Evolutionary conservation across 768 basidiomycete species (phyloP).

Genomic region (Termitomyces sp.): DNA sequence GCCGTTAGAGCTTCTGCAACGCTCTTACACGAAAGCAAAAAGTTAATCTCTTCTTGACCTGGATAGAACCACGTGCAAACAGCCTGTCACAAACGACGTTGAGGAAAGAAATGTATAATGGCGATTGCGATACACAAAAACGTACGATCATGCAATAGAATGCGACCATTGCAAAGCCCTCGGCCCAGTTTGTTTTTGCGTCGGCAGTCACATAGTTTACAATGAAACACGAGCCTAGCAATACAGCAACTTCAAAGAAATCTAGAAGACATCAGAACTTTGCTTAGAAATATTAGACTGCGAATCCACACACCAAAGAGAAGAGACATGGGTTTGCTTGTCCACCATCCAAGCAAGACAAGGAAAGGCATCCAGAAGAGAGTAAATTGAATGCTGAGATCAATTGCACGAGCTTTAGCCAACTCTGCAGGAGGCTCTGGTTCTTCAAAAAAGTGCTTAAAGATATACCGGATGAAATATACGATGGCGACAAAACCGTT

Average conservation of each 20-base stretch:
- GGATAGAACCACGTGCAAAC: constrained; percentile 64
- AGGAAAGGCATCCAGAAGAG: constrained; percentile 78
- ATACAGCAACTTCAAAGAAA: constrained; percentile 58
- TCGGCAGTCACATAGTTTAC: constrained; percentile 80
- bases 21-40: constrained; percentile 34
- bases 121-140: not conserved
- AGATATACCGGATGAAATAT: constrained; percentile 44
- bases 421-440: constrained; percentile 46
- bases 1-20: constrained; percentile 29
- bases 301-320: constrained; percentile 51
- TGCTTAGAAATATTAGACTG: not conserved
- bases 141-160: constrained; percentile 65
- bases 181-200: constrained; percentile 75
- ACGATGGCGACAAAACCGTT: constrained; percentile 58
- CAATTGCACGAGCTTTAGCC: constrained; percentile 66
- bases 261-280: constrained; percentile 31
- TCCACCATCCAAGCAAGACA: constrained; percentile 66
- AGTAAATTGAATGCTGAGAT: constrained; percentile 72
- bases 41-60: constrained; percentile 44
- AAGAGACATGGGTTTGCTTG: constrained; percentile 49
- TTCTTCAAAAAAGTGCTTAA: constrained; percentile 33
- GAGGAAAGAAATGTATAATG: not conserved
- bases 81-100: constrained; percentile 31
- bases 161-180: constrained; percentile 59
- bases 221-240: constrained; percentile 65